phyloP scores from a whole-genome alignment of 768 basidiomycete species.

The Hericium rajendrae region DNA sequence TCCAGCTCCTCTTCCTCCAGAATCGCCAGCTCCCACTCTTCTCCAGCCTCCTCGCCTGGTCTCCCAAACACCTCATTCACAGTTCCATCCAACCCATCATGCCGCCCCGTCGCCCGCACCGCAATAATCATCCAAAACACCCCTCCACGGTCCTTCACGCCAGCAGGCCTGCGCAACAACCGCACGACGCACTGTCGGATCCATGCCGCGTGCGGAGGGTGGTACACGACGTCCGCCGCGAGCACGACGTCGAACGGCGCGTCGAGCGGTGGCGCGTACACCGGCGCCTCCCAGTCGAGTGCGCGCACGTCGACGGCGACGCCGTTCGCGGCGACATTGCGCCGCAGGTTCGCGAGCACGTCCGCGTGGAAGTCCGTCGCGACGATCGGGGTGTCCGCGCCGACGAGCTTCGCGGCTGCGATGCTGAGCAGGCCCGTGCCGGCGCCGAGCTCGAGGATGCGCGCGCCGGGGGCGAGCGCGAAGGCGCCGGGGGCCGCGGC shows the following conservation, averaged over 20 bases:
- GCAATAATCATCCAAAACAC: slow-evolving; percentile 72
- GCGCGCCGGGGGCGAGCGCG: slow-evolving; percentile 18
- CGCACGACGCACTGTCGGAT: slow-evolving; percentile 52
- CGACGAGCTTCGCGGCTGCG: slow-evolving; percentile 41
- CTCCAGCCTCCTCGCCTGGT: slow-evolving; percentile 2
- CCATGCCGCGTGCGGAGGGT: slow-evolving; percentile 59
- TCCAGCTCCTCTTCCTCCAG: slow-evolving; percentile 37
- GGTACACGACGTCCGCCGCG: slow-evolving; percentile 75
- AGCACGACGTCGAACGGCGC: slow-evolving; percentile 53
- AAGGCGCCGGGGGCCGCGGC: slow-evolving; percentile 38
- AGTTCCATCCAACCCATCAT: slow-evolving; percentile 45
- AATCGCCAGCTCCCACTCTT: slow-evolving; percentile 31
- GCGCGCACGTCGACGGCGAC: slow-evolving; percentile 33
- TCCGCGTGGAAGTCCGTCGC: slow-evolving; percentile 74
- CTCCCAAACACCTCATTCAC: slow-evolving; percentile 46
- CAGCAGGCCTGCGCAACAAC: slow-evolving; percentile 27
- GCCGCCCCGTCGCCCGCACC: slow-evolving; percentile 53
- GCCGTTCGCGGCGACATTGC: slow-evolving; percentile 48
- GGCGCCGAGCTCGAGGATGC: slow-evolving; percentile 72
- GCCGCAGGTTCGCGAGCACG: slow-evolving; percentile 59
- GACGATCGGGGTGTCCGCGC: slow-evolving; percentile 28
- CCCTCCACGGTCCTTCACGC: slow-evolving; percentile 21
- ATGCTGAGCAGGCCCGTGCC: slow-evolving; percentile 83
- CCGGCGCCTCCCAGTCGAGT: slow-evolving; percentile 60
- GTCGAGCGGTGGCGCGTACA: slow-evolving; percentile 9